A percentile compares a stretch with the other conserved stretches of the same genome.
Conservation (phyloP, 73 alveolate genomes). For the Paramecium caudatum region DNA sequence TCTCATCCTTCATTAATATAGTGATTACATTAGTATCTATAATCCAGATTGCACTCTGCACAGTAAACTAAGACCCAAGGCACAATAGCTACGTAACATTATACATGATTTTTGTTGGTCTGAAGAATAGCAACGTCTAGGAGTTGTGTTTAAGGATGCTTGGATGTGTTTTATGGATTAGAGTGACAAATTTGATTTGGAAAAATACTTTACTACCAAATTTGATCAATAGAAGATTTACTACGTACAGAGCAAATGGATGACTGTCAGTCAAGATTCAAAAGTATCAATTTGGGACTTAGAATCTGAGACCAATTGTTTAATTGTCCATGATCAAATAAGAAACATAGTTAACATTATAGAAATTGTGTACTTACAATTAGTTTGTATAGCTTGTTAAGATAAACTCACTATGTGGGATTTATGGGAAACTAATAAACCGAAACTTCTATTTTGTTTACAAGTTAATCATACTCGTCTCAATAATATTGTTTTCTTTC, state of each 20-base stretch:
- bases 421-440: conserved; percentile 12
- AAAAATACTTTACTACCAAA: conserved; percentile 41
- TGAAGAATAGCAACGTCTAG: conserved; percentile 58
- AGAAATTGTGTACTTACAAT: conserved; percentile 28
- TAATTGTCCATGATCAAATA: conserved; percentile 13
- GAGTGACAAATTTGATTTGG: conserved; percentile 33
- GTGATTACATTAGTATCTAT: conserved; percentile 30
- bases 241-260: conserved; percentile 60
- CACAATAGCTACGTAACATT: conserved; percentile 27
- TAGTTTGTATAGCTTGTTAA: conserved; percentile 52
- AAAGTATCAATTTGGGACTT: conserved; percentile 41
- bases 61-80: conserved; percentile 3
- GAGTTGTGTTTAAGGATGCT: conserved; percentile 55
- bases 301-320: conserved; percentile 19
- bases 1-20: conserved; percentile 44
- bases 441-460: conserved; percentile 38
- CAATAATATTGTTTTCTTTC: conserved; percentile 53
- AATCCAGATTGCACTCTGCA: conserved; percentile 59
- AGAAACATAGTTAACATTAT: conserved; percentile 28
- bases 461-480: conserved; percentile 65
- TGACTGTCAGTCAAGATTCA: background rate
- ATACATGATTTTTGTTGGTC: conserved; percentile 65
- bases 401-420: conserved; percentile 67
- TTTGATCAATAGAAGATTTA: conserved; percentile 3
- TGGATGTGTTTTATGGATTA: conserved; percentile 56